Evolutionary conservation across 805 yeast genomes (phyloP).

Genomic region (Candida dendrica): DNA sequence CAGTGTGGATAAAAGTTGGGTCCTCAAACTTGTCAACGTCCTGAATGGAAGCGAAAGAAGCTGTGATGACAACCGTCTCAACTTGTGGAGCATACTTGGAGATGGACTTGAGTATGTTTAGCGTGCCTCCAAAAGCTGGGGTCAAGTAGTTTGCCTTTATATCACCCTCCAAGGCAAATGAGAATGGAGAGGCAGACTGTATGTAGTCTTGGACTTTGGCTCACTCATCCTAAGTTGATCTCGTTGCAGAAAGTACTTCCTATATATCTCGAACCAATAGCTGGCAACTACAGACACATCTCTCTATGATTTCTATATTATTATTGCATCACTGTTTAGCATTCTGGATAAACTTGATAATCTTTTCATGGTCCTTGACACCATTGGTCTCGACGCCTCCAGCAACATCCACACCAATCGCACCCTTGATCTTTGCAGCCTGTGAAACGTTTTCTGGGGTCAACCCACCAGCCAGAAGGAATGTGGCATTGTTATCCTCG

Average conservation of each 20-base stretch:
- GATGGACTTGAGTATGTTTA: slow-evolving; percentile 37
- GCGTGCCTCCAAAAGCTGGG: slow-evolving; percentile 50
- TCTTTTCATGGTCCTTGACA: slow-evolving; percentile 59
- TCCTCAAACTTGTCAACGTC: slow-evolving; percentile 11
- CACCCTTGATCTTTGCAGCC: slow-evolving; percentile 47
- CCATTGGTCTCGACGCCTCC: slow-evolving; percentile 90
- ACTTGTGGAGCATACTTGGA: slow-evolving; percentile 26
- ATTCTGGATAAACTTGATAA: slow-evolving; percentile 46
- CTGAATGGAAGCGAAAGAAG: slow-evolving; percentile 45
- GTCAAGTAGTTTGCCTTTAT: slow-evolving; percentile 39
- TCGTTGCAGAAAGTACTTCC: too few relatives aligned
- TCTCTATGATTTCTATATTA: too few relatives aligned
- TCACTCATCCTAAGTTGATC: too few relatives aligned
- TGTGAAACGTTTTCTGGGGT: slow-evolving; percentile 60
- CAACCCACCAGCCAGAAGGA: slow-evolving; percentile 85
- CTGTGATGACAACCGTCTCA: slow-evolving; percentile 44
- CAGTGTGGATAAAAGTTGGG: slow-evolving; percentile 17
- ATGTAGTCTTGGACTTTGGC: too few relatives aligned
- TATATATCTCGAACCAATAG: too few relatives aligned
- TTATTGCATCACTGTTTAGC: slow-evolving; percentile 28
- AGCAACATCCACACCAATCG: slow-evolving; percentile 89
- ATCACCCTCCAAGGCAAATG: slow-evolving; percentile 23
- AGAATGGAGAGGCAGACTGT: slow-evolving; percentile 51
- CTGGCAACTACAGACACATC: too few relatives aligned
- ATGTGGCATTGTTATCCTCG: slow-evolving; percentile 22